Conservation (phyloP, 1,284 basidiomycete genomes). For the Mycena sp. region DNA sequence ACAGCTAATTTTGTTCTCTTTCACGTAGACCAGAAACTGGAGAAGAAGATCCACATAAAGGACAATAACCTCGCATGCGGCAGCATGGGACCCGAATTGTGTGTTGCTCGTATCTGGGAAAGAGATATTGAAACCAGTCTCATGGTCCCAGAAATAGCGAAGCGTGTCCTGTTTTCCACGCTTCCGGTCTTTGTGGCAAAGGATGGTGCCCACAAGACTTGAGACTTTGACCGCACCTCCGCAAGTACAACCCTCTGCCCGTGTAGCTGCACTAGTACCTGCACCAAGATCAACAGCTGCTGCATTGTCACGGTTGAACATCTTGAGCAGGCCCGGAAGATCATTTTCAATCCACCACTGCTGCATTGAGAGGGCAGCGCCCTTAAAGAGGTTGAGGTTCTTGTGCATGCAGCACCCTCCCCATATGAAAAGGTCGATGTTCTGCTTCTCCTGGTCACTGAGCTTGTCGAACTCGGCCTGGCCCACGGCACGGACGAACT, state of each 20-base stretch:
- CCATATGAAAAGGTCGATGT: too few relatives aligned
- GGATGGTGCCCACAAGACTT: constrained; percentile 40
- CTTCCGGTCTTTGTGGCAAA: constrained; percentile 47
- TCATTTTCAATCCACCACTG: background rate
- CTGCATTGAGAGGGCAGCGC: background rate
- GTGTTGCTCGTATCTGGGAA: constrained; percentile 29
- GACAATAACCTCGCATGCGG: constrained; percentile 38
- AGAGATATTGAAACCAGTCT: constrained; percentile 29
- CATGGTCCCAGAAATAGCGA: constrained; percentile 32
- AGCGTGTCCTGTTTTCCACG: constrained; percentile 41
- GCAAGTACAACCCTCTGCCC: constrained; percentile 36
- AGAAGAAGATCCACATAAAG: constrained; percentile 34
- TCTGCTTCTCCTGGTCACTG: too few relatives aligned
- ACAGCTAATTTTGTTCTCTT: constrained; percentile 38
- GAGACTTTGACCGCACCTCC: constrained; percentile 42
- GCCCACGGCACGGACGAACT: too few relatives aligned
- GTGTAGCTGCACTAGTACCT: constrained; percentile 29
- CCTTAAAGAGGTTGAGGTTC: too few relatives aligned
- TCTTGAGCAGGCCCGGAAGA: background rate
- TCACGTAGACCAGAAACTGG: constrained; percentile 36
- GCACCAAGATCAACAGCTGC: constrained; percentile 7
- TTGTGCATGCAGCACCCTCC: too few relatives aligned
- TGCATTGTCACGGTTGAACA: constrained; percentile 32
- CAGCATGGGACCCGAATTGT: constrained; percentile 39
- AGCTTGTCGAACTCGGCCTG: too few relatives aligned